Evolutionary conservation across 1,284 basidiomycete genomes (phyloP).

Genomic region (Cryptococcus neoformans): DNA sequence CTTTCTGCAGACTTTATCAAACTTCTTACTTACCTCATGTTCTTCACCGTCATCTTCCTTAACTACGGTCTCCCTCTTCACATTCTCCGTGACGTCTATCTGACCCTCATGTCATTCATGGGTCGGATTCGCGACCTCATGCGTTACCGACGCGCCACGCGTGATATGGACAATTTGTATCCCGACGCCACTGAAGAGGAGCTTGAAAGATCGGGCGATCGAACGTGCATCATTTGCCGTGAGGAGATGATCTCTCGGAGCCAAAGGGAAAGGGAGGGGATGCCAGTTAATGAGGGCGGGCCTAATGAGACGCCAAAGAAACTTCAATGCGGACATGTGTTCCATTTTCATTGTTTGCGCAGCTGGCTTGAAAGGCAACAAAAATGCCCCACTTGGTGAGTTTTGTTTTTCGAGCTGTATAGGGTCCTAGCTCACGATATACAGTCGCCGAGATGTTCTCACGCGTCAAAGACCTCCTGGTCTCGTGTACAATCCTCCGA

Average conservation of each 20-base stretch:
- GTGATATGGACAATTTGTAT: constrained; percentile 96
- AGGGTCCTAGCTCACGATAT: neutral
- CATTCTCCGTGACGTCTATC: constrained; percentile 93
- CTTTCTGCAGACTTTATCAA: constrained; percentile 76
- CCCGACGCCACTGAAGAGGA: constrained; percentile 90
- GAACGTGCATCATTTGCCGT: constrained; percentile 97
- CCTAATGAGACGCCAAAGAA: constrained; percentile 96
- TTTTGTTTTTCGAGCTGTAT: neutral
- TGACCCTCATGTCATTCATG: constrained; percentile 88
- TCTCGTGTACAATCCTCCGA: neutral
- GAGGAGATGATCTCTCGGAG: constrained; percentile 77
- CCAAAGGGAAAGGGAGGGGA: constrained; percentile 9
- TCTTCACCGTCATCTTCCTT: constrained; percentile 88
- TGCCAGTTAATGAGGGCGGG: constrained; percentile 54
- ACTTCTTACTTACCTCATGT: constrained; percentile 84
- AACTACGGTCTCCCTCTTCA: constrained; percentile 96
- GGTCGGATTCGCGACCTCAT: constrained; percentile 80
- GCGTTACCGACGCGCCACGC: constrained; percentile 88
- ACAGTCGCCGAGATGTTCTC: constrained; percentile 79
- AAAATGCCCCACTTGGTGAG: constrained; percentile 88
- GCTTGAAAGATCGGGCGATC: constrained; percentile 72
- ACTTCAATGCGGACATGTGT: constrained; percentile 92
- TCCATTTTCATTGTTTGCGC: constrained; percentile 95
- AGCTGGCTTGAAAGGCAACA: constrained; percentile 97
- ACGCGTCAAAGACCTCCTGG: constrained; percentile 27